Percentiles rank a stretch among this genome's conserved stretches.
Conservation (phyloP, 768 basidiomycete genomes). For the Coprinopsis sp. region DNA sequence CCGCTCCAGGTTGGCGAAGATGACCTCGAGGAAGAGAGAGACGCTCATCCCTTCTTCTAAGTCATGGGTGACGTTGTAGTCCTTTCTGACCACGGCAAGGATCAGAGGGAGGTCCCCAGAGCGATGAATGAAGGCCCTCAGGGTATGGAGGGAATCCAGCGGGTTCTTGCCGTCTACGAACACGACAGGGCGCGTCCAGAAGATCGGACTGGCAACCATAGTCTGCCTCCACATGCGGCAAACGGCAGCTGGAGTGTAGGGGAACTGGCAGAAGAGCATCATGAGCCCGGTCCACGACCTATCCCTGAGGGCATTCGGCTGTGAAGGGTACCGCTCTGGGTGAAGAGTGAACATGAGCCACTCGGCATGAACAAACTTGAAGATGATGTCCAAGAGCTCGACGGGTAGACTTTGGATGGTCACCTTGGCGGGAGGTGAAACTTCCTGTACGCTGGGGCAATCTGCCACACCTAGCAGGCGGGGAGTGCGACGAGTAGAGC, state of each 20-base stretch:
- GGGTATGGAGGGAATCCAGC: constrained; percentile 6
- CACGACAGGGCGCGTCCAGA: constrained; percentile 18
- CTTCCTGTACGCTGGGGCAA: neutral
- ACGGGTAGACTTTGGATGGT: constrained; percentile 5
- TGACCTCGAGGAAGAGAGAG: constrained; percentile 13
- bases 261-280: constrained; percentile 9
- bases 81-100: constrained; percentile 13
- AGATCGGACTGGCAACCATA: constrained; percentile 8
- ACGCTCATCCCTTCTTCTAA: constrained; percentile 11
- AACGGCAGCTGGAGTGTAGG: constrained; percentile 10
- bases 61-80: constrained; percentile 7
- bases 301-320: constrained; percentile 1
- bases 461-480: neutral
- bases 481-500: neutral
- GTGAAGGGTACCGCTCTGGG: constrained; percentile 7
- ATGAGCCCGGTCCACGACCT: constrained; percentile 8
- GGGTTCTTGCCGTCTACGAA: constrained; percentile 13
- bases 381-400: constrained; percentile 11
- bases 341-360: constrained; percentile 10
- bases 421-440: neutral
- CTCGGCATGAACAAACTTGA: constrained; percentile 8
- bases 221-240: constrained; percentile 11
- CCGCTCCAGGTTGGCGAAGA: constrained; percentile 14
- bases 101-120: constrained; percentile 13
- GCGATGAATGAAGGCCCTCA: constrained; percentile 10